Evolutionary conservation across 495 filamentous ascomycete species (phyloP), one percentile per base, ranked within the genome.

Genomic region (Aspergillus cavernicola): DNA sequence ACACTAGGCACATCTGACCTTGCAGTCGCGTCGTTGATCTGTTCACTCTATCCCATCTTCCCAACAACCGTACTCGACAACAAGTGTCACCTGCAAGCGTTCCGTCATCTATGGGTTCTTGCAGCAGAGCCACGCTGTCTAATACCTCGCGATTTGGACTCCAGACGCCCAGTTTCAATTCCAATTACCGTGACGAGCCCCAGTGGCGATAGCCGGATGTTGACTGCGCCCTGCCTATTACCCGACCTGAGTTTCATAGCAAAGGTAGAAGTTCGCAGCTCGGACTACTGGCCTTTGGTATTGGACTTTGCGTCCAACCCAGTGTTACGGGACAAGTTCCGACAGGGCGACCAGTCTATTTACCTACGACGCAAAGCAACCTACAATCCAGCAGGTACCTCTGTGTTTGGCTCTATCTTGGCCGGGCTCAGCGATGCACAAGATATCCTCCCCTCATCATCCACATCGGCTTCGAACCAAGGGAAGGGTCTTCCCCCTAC

Each of bases 61-160:
- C 93, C 93, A 2, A 84, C 83, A 23, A 84, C 83, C 4, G 87
- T 96, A 3, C 84, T 93, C 43, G 93, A 97, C 72, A 97, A 96
- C 63, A 88, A 86, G 62, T 90, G 88, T 22, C 93, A 99, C 56
- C 78, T 97, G 3, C 93, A 99, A 77, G 93, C 93, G 6, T 95
- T 97, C 77, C 86, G 95, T 2, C 93, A 99, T 68, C 85, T 99
- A 63, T 99, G 93, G 93, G 91, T 95, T 12, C 78, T 99, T 9
- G 93, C 95, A 6, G 85, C 90, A 6, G 93, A 97, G 55, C 82
- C 89, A 0, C 84, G 93, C 43, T 97, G 93, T 64, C 77, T 97
- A 4, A 79, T 99, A 4, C 79, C 86, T 7, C 85, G 89, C 39
- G 92, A 97, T 56, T 80, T 92, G 7, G 86, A 89, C 50, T 92